Conservation (phyloP, 441 rosid species). For the Populus hybrid region DNA sequence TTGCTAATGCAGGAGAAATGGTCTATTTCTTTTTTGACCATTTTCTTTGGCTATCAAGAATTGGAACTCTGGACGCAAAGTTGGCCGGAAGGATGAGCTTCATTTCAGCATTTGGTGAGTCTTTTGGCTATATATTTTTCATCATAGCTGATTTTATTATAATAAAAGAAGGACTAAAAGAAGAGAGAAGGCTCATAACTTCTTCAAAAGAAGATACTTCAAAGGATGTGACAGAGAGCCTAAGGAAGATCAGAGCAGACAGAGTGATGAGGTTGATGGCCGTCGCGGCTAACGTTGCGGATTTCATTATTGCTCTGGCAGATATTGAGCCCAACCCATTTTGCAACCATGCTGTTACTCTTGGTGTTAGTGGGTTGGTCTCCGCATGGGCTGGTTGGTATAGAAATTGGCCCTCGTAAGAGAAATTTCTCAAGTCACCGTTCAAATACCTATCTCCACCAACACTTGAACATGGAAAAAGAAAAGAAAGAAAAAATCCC, state of each 20-base stretch:
- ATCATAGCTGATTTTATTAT: conserved; percentile 57
- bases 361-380: conserved; percentile 84
- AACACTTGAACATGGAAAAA: not conserved
- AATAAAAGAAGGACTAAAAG: conserved; percentile 44
- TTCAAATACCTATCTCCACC: not conserved
- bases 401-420: conserved; percentile 81
- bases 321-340: conserved; percentile 86
- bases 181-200: conserved; percentile 45
- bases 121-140: conserved; percentile 84
- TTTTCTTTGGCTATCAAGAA: conserved; percentile 88
- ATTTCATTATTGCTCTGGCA: conserved; percentile 71
- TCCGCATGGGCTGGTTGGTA: conserved; percentile 99
- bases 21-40: no score
- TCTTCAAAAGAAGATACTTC: conserved; percentile 23
- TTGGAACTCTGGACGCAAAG: conserved; percentile 65
- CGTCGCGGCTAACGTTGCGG: conserved; percentile 83
- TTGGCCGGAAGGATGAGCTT: conserved; percentile 78
- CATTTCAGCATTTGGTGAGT: conserved; percentile 90
- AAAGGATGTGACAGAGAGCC: conserved; percentile 23
- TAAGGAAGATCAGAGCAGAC: conserved; percentile 53
- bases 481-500: not conserved
- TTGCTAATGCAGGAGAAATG: conserved; percentile 93
- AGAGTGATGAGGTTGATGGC: conserved; percentile 83
- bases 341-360: conserved; percentile 66
- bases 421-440: not conserved